Conservation (phyloP, 225 moss, liverwort and hornwort genomes). For the Anthoceros angustus region DNA sequence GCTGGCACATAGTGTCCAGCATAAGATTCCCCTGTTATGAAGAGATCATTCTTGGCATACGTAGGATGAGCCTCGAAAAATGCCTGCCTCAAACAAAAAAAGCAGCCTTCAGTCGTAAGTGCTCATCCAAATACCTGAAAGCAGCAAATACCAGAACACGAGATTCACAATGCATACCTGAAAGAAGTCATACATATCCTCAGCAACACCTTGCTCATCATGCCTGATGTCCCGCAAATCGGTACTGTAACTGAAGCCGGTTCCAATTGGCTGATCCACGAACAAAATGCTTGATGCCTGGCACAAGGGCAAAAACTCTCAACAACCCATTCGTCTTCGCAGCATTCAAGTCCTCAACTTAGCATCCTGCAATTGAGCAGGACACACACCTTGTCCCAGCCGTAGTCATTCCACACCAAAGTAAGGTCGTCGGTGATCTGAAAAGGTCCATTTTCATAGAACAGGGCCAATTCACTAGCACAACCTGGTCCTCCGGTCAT, state of each 20-base stretch:
- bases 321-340: not conserved
- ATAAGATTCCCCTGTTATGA: slow-evolving; percentile 65
- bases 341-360: not conserved
- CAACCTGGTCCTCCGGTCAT: slow-evolving; percentile 82
- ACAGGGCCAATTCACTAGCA: slow-evolving; percentile 60
- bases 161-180: slow-evolving; percentile 25
- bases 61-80: slow-evolving; percentile 62
- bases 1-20: slow-evolving; percentile 72
- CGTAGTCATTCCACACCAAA: slow-evolving; percentile 62
- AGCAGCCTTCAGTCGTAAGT: not conserved
- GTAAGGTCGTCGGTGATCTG: slow-evolving; percentile 55
- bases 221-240: slow-evolving; percentile 50
- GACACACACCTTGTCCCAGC: slow-evolving; percentile 59
- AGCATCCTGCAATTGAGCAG: too few relatives aligned
- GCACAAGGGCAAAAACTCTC: not conserved
- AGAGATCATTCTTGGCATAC: slow-evolving; percentile 47
- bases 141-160: not conserved
- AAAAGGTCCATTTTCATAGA: slow-evolving; percentile 77
- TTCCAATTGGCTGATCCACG: slow-evolving; percentile 72
- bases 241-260: slow-evolving; percentile 64
- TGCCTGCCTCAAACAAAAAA: slow-evolving; percentile 23
- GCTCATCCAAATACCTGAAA: slow-evolving; percentile 3
- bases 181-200: slow-evolving; percentile 70
- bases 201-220: slow-evolving; percentile 56
- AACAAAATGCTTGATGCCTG: slow-evolving; percentile 63